phyloP scores from a whole-genome alignment of 2,329 filamentous ascomycete genomes.

The Emydomyces testavorans region DNA sequence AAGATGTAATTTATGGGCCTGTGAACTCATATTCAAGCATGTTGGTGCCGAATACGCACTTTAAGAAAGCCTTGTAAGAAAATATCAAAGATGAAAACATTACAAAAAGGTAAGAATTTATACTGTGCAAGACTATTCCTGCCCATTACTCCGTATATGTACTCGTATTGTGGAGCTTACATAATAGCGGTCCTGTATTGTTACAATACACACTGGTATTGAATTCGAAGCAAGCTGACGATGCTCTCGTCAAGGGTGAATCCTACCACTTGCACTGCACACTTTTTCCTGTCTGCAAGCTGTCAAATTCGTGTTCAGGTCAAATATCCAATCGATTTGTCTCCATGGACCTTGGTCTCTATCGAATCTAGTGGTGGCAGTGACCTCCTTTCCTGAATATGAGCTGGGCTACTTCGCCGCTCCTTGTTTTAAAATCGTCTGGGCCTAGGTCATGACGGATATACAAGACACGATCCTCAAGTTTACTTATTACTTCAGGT shows the following conservation, averaged over 20 bases:
- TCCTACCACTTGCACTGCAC: background rate
- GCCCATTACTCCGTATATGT: too few species aligned
- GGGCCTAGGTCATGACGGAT: background rate
- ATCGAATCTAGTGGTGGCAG: background rate
- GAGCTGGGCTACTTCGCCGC: background rate
- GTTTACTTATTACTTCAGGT: too few species aligned
- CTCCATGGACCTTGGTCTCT: background rate
- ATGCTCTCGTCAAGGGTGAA: background rate
- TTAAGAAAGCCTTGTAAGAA: background rate
- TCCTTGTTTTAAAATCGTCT: background rate
- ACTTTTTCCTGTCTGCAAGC: background rate
- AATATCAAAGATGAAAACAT: too few species aligned
- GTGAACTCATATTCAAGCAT: too few species aligned
- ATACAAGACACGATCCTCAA: background rate
- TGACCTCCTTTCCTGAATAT: background rate
- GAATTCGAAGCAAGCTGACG: conserved; percentile 4
- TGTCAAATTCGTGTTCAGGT: background rate
- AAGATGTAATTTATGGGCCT: too few species aligned
- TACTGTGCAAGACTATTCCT: too few species aligned
- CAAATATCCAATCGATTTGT: background rate
- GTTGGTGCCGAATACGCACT: too few species aligned
- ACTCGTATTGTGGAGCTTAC: too few species aligned
- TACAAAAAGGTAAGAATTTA: too few species aligned
- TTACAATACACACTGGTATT: background rate
- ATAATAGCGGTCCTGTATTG: background rate